Percentiles rank a stretch among this genome's conserved stretches.
phyloP scores from a whole-genome alignment of 305 asterid species.

The Fraxinus platypoda region DNA sequence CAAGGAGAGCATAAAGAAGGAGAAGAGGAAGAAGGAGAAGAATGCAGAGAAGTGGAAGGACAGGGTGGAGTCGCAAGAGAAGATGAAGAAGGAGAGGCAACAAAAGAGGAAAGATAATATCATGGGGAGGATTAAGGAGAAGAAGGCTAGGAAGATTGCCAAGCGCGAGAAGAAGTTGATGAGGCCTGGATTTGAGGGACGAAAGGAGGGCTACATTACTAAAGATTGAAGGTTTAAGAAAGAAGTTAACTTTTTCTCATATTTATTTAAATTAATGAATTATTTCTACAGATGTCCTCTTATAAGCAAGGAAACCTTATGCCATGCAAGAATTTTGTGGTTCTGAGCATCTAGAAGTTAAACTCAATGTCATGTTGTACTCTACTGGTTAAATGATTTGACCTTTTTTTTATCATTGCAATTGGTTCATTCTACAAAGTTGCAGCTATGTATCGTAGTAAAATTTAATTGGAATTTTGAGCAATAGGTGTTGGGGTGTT shows the following conservation, averaged over 20 bases:
- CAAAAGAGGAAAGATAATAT: slow-evolving; percentile 80
- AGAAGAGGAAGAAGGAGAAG: slow-evolving; percentile 71
- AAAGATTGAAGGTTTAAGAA: slow-evolving; percentile 45
- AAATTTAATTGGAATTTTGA: not conserved
- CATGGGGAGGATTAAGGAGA: slow-evolving; percentile 67
- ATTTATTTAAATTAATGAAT: not conserved
- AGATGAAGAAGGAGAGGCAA: slow-evolving; percentile 67
- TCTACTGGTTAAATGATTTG: slow-evolving; percentile 10
- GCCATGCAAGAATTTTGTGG: not conserved
- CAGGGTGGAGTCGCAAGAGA: slow-evolving; percentile 59
- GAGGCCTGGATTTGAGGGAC: slow-evolving; percentile 96
- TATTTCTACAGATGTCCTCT: not conserved
- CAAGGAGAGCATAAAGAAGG: slow-evolving; percentile 76
- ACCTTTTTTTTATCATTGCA: not conserved
- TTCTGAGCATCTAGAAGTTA: slow-evolving; percentile 10
- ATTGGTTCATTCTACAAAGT: not conserved
- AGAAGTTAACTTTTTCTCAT: not conserved
- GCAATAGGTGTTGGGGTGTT: not conserved
- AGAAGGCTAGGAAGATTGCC: slow-evolving; percentile 79
- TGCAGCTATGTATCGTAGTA: not conserved
- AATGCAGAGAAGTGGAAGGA: slow-evolving; percentile 89
- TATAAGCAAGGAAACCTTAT: not conserved
- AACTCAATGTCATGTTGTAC: slow-evolving; percentile 6
- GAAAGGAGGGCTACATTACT: slow-evolving; percentile 60
- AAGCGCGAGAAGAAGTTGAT: slow-evolving; percentile 92